These are phyloP conservation scores for Cryptosporidium bovis DNA, from an alignment of 169 alveolate genomes.

Conservation along the genomic window DNA sequence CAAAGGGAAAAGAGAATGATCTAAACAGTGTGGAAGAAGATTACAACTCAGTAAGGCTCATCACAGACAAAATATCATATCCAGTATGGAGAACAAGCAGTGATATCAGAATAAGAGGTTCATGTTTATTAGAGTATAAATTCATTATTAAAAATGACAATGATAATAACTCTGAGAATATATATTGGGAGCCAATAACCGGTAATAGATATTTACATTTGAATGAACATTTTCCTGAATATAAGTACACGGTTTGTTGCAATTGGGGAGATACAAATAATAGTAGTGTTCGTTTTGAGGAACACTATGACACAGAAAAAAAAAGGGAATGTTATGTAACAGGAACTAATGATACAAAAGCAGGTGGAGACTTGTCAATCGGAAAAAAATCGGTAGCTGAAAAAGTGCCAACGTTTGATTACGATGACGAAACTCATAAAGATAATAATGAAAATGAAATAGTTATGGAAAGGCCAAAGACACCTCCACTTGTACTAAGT, in stretches of 20 bases:
- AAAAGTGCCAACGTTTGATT: neutral
- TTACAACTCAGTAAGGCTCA: conserved; percentile 32
- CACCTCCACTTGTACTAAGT: conserved; percentile 45
- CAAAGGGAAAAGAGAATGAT: neutral
- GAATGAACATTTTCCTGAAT: conserved; percentile 57
- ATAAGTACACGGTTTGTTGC: conserved; percentile 38
- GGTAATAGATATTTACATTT: conserved; percentile 75
- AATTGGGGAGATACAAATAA: conserved; percentile 76
- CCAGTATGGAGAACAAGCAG: conserved; percentile 78
- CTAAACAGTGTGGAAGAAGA: neutral
- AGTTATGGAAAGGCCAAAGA: conserved; percentile 4
- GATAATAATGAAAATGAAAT: conserved; percentile 6
- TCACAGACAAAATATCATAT: conserved; percentile 76
- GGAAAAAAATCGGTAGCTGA: neutral
- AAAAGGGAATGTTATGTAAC: neutral
- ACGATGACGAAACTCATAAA: no score
- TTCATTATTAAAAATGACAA: conserved; percentile 60
- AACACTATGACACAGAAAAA: neutral
- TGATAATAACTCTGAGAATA: neutral
- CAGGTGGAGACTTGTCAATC: neutral
- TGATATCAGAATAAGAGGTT: conserved; percentile 41
- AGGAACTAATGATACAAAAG: neutral
- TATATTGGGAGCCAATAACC: conserved; percentile 77
- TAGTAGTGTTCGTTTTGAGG: conserved; percentile 56
- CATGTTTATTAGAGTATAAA: conserved; percentile 76